Evolutionary conservation across 768 basidiomycete species (phyloP).

Genomic region (Mycena polygramma): DNA sequence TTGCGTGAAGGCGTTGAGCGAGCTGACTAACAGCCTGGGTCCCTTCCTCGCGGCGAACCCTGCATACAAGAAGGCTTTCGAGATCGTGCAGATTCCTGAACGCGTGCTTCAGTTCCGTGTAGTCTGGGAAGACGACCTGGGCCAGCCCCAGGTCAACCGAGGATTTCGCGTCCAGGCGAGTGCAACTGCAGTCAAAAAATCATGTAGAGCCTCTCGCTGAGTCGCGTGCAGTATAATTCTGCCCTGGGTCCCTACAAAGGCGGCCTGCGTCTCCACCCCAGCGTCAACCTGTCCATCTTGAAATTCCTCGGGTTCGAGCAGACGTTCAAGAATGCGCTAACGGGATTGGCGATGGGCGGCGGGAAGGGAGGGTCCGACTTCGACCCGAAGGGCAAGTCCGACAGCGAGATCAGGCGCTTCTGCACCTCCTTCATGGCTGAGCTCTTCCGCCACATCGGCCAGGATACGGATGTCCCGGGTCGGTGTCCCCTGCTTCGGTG

Average conservation of each 20-base stretch:
- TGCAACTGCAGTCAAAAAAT: conserved; percentile 8
- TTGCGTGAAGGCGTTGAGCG: conserved; percentile 65
- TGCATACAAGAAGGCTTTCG: conserved; percentile 75
- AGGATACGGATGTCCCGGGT: conserved; percentile 81
- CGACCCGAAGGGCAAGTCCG: conserved; percentile 85
- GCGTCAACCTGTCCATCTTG: conserved; percentile 85
- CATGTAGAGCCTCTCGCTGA: conserved; percentile 5
- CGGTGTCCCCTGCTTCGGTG: conserved; percentile 27
- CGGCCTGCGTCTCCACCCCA: conserved; percentile 82
- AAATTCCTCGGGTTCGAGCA: conserved; percentile 90
- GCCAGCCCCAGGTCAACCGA: conserved; percentile 74
- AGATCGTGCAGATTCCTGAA: conserved; percentile 71
- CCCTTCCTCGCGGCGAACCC: conserved; percentile 78
- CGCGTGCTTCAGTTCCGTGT: conserved; percentile 78
- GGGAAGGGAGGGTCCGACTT: conserved; percentile 87
- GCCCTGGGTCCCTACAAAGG: conserved; percentile 86
- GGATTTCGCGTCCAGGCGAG: conserved; percentile 81
- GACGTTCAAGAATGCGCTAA: conserved; percentile 85
- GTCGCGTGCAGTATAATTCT: conserved; percentile 71
- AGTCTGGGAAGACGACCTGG: conserved; percentile 82
- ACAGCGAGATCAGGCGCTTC: conserved; percentile 80
- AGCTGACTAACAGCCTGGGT: conserved; percentile 72
- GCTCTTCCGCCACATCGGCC: conserved; percentile 78
- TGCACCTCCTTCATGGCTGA: conserved; percentile 80
- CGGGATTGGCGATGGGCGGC: conserved; percentile 82